phyloP scores from a whole-genome alignment of 148 eudicot genomes.

The Tetragonia tetragonoides region DNA sequence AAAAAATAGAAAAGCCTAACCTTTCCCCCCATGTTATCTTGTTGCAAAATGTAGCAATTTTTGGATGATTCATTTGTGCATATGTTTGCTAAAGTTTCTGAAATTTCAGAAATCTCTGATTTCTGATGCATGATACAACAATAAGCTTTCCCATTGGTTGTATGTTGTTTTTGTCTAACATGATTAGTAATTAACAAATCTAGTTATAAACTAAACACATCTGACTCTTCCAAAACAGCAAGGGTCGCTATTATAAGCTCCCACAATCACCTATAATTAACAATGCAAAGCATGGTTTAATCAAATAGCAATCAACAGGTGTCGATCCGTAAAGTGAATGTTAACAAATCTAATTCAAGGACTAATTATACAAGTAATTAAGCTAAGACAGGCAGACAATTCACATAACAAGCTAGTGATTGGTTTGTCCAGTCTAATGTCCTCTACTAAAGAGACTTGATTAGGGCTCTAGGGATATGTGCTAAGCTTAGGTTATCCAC shows the following conservation, averaged over 20 bases:
- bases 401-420: slow-evolving; percentile 43
- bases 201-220: neutral
- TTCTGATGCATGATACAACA: neutral
- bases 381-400: slow-evolving; percentile 29
- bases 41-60: slow-evolving; percentile 7
- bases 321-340: slow-evolving; percentile 29
- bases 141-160: neutral
- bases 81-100: neutral
- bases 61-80: neutral
- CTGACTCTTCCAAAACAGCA: slow-evolving; percentile 18
- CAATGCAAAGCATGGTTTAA: slow-evolving; percentile 12
- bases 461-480: neutral
- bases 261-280: neutral
- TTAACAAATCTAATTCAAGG: slow-evolving; percentile 24
- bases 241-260: slow-evolving; percentile 14
- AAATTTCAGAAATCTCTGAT: slow-evolving; percentile 7
- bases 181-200: neutral
- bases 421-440: slow-evolving; percentile 44
- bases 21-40: neutral
- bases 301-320: slow-evolving; percentile 25
- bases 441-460: slow-evolving; percentile 1
- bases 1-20: neutral
- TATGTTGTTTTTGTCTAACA: slow-evolving; percentile 6
- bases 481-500: slow-evolving; percentile 24
- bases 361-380: slow-evolving; percentile 24